Percentiles rank a stretch among this genome's conserved stretches.
Evolutionary conservation across 352 stramenopile species (phyloP).

Genomic region (Plasmopara viticola): DNA sequence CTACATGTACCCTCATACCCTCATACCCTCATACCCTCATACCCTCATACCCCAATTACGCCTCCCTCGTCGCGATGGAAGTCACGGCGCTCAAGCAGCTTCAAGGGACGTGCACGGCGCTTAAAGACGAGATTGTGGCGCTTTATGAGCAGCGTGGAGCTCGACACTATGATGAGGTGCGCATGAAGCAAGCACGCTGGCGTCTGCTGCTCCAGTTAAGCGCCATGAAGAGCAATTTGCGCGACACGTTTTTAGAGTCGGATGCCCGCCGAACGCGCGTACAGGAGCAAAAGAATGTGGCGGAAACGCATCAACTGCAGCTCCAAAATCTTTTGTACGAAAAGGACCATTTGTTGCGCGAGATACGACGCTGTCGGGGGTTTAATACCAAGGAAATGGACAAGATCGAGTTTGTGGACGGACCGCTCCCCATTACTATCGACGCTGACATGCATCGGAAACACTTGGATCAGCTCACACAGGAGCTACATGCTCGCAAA

Average conservation of each 20-base stretch:
- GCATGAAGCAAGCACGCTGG: constrained; percentile 49
- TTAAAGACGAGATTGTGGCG: constrained; percentile 35
- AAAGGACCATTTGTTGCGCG: constrained; percentile 72
- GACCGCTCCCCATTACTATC: constrained; percentile 44
- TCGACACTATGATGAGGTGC: constrained; percentile 28
- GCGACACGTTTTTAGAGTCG: constrained; percentile 65
- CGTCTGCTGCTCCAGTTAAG: constrained; percentile 47
- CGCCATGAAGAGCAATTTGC: constrained; percentile 44
- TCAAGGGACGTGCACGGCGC: constrained; percentile 36
- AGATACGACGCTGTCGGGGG: constrained; percentile 64
- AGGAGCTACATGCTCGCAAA: constrained; percentile 58
- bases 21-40: too few species aligned
- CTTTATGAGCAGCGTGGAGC: constrained; percentile 28
- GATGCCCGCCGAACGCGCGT: constrained; percentile 59
- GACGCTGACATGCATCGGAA: constrained; percentile 45
- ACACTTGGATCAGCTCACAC: constrained; percentile 62
- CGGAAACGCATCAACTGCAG: constrained; percentile 69
- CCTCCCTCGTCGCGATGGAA: constrained; percentile 5
- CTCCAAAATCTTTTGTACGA: constrained; percentile 81
- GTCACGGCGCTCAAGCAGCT: constrained; percentile 41
- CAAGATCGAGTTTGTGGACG: constrained; percentile 62
- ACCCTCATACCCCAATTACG: background rate
- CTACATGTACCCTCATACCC: too few species aligned
- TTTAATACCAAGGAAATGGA: constrained; percentile 80
- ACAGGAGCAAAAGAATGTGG: constrained; percentile 66